phyloP scores from a whole-genome alignment of 2,329 filamentous ascomycete species.

The Berkeleyomyces basicola region DNA sequence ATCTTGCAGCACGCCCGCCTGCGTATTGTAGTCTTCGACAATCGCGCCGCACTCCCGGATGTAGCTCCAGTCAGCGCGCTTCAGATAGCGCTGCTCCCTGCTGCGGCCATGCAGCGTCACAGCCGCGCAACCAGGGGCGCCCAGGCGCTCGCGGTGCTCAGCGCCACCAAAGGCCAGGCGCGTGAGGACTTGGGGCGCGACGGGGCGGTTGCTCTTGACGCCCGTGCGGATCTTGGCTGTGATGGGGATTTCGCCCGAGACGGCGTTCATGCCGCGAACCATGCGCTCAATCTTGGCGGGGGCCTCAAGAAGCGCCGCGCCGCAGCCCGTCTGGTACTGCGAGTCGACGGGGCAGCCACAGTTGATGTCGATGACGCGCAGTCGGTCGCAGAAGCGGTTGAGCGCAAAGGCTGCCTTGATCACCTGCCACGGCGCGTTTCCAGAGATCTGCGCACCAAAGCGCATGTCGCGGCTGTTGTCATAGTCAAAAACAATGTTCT shows the following conservation, averaged over 20 bases:
- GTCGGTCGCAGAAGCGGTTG: slow-evolving; percentile 57
- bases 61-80: slow-evolving; percentile 84
- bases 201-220: slow-evolving; percentile 62
- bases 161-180: slow-evolving; percentile 65
- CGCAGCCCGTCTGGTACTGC: slow-evolving; percentile 73
- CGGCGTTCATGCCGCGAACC: slow-evolving; percentile 85
- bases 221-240: slow-evolving; percentile 92
- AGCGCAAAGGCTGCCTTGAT: slow-evolving; percentile 77
- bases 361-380: slow-evolving; percentile 88
- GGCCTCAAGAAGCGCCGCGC: slow-evolving; percentile 80
- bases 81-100: slow-evolving; percentile 86
- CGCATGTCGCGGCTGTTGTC: slow-evolving; percentile 68
- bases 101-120: slow-evolving; percentile 88
- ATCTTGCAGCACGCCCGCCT: slow-evolving; percentile 50
- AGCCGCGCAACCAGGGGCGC: slow-evolving; percentile 76
- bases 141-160: slow-evolving; percentile 52
- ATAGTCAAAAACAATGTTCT: slow-evolving; percentile 49
- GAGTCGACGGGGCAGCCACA: slow-evolving; percentile 95
- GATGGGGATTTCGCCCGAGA: slow-evolving; percentile 80
- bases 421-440: slow-evolving; percentile 79
- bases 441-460: slow-evolving; percentile 86
- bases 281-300: slow-evolving; percentile 85
- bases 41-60: slow-evolving; percentile 79
- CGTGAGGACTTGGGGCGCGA: slow-evolving; percentile 64
- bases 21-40: slow-evolving; percentile 61